Base-by-base conservation (phyloP, 345 rosid genomes). In the Salix viminalis region DNA sequence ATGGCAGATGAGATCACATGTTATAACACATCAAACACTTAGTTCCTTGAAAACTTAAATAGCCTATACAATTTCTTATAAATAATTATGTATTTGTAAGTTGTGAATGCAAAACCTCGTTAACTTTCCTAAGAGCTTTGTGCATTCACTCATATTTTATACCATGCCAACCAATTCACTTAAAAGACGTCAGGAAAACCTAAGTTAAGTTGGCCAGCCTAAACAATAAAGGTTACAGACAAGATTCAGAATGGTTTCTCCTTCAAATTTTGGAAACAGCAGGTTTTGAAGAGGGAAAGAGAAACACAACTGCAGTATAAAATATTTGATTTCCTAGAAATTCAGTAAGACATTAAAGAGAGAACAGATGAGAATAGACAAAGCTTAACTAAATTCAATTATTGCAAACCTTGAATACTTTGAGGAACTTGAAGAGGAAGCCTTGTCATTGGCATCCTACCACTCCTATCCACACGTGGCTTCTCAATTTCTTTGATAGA, bases 351-450 rank as follows among this genome's bases (percentile, higher is more conserved):
- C 28, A 58, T 58, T 6, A 58, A 58, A 58, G 64, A 23, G 28
- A 58, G 14, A 5, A 34, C 23, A 54, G 9, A 58, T 23, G 32
- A 65, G 41, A 14, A 67, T 2, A 30, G 23, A 52, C 4, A 6
- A 24, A 66, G 66, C 28, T 41, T 7, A 62, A 64, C 39, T 21
- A 74, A 39, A 32, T 52, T 28, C 24, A 69, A 76, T 19, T 21
- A 61, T 60, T 44, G 7, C 30, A 75, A 66, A 83, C 95, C 94
- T 90, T 86, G 93, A 67, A 73, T 85, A 28, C 88, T 81, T 75
- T 88, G 98, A 79, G 99, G 88, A 79, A 84, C 97, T 82, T 91
- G 92, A 84, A 91, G 82, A 52, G 98, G 99, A 61, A 90, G 86
- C 86, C 96, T 86, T 21, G 94, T 83, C 91, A 88, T 85, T 3